Conservation (phyloP, 306 rosid species). For the Trifolium fragiferum region DNA sequence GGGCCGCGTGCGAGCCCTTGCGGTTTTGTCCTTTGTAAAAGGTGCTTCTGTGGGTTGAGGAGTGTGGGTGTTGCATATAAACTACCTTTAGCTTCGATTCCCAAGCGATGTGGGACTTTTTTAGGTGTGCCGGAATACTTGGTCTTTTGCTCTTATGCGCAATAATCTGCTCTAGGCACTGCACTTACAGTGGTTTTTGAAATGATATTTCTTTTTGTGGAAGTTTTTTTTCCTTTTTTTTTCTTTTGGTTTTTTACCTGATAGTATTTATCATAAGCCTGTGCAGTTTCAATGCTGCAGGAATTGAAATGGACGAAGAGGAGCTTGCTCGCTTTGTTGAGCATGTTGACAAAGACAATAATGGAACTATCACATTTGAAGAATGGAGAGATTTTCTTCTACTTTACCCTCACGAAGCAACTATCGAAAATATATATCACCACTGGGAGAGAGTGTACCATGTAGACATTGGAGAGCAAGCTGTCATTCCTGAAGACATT, state of each 20-base stretch:
- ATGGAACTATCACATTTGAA: conserved; percentile 60
- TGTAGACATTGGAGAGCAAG: conserved; percentile 63
- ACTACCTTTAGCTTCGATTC: too few relatives aligned
- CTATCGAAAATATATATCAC: conserved; percentile 61
- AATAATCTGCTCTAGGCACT: conserved; percentile 28
- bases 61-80: too few relatives aligned
- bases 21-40: too few relatives aligned
- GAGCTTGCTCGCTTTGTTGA: conserved; percentile 60
- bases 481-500: conserved; percentile 63
- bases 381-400: conserved; percentile 70
- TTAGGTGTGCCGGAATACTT: background rate
- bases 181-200: background rate
- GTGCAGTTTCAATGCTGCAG: conserved; percentile 52
- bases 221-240: background rate
- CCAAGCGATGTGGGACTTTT: too few relatives aligned
- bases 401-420: conserved; percentile 63
- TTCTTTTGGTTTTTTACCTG: conserved; percentile 22
- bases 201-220: conserved; percentile 23
- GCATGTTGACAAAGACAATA: conserved; percentile 63
- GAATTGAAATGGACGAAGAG: conserved; percentile 57
- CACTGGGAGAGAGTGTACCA: conserved; percentile 60
- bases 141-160: conserved; percentile 17
- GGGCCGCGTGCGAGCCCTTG: too few relatives aligned
- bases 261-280: conserved; percentile 49
- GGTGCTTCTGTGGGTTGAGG: too few relatives aligned